These are phyloP conservation scores for Polygonum aviculare DNA, from an alignment of 148 eudicot species.

Conservation along the genomic window DNA sequence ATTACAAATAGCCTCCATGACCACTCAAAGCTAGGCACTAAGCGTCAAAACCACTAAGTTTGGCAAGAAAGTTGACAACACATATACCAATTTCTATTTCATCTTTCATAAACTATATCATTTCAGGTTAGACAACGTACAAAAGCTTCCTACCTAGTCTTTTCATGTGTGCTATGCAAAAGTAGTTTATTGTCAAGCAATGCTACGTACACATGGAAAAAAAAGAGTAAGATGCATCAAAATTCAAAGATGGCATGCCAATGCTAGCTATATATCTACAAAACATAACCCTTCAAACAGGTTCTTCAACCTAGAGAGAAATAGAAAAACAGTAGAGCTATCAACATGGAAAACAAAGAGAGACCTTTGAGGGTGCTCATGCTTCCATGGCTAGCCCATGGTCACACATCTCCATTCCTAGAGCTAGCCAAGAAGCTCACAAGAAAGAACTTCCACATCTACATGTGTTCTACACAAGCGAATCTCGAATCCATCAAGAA, in stretches of 20 bases:
- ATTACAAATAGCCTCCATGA: too few species aligned
- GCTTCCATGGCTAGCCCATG: conserved; percentile 18
- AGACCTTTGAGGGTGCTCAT: conserved; percentile 1
- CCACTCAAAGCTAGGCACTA: too few species aligned
- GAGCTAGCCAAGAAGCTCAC: conserved; percentile 17
- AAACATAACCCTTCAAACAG: background rate
- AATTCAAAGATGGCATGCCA: conserved; percentile 3
- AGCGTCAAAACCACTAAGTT: background rate
- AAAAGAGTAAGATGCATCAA: background rate
- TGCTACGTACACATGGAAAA: background rate
- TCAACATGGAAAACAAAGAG: conserved; percentile 1
- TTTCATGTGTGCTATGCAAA: background rate
- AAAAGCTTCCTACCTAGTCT: background rate
- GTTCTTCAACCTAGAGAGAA: background rate
- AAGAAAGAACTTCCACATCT: conserved; percentile 8
- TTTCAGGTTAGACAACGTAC: background rate
- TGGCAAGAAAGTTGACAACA: too few species aligned
- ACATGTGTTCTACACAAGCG: conserved; percentile 9
- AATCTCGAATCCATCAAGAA: conserved; percentile 7
- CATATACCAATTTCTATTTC: too few species aligned
- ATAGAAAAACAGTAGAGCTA: background rate
- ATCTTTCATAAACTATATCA: background rate
- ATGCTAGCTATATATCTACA: background rate
- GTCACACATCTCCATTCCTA: conserved; percentile 14
- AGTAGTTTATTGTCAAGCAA: background rate